These are phyloP conservation scores for Zymoseptoria pseudotritici DNA, from an alignment of 2,329 filamentous ascomycete species.

Conservation along the genomic window DNA sequence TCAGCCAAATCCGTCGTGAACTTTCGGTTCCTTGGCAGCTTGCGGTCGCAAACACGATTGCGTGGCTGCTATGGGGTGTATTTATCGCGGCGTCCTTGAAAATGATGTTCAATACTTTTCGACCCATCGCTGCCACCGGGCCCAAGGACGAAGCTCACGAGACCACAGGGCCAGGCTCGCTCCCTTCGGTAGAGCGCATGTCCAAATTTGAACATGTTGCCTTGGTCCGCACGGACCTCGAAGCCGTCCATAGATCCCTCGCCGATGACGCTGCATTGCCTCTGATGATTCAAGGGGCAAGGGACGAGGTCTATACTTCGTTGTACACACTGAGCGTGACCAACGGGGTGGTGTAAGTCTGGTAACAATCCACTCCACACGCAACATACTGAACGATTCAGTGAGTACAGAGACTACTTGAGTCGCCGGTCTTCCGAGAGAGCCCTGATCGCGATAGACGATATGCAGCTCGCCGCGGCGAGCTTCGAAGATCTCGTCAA, in stretches of 20 bases:
- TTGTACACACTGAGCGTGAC: background rate
- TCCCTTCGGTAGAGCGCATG: background rate
- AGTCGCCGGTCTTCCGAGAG: background rate
- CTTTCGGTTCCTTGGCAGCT: background rate
- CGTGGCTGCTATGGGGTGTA: background rate
- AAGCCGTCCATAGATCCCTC: background rate
- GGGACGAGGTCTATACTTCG: background rate
- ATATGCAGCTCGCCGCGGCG: background rate
- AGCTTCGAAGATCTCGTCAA: background rate
- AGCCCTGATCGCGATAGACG: background rate
- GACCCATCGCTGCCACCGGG: too few relatives aligned
- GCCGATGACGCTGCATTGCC: background rate
- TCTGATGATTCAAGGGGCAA: background rate
- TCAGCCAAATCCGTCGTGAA: background rate
- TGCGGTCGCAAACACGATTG: background rate
- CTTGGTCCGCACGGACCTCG: background rate
- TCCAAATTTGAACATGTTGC: background rate
- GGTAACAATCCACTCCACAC: background rate
- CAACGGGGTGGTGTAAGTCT: background rate
- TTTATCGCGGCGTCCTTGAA: too few relatives aligned
- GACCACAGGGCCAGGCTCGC: background rate
- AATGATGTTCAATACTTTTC: too few relatives aligned
- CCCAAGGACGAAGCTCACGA: background rate
- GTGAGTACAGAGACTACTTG: background rate
- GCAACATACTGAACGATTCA: background rate